Evolutionary conservation across 2,329 filamentous ascomycete genomes (phyloP), one percentile per base, ranked within the genome.

Genomic region (Hypocrella siamensis): DNA sequence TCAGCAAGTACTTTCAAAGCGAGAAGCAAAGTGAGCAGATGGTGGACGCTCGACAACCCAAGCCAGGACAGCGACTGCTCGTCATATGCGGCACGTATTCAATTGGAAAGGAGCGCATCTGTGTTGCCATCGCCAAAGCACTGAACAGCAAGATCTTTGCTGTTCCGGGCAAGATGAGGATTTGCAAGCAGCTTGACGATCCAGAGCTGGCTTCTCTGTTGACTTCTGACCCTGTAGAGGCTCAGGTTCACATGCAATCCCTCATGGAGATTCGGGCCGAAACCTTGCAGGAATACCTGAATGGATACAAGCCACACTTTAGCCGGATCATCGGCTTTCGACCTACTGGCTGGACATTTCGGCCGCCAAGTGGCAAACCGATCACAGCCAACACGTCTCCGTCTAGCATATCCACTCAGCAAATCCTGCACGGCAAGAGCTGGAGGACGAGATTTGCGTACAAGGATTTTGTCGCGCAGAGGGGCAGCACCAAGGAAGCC

Each of bases 191-290:
- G 40, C 69, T 98, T 1, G 85, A 85, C 48, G 88, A 96, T 48
- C 66, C 79, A 0, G 86, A 93, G 47, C 67, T 98, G 4, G 63
- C 75, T 17, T 66, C 70, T 0, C 68, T 84, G 4, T 68, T 98
- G 45, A 98, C 90, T 0, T 65, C 67, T 6, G 63, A 94, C 48
- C 85, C 90, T 0, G 60, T 69, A 16, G 81, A 83, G 44, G 90
- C 90, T 0, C 88, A 96, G 53, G 85, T 98, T 0, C 90, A 98
- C 56, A 94, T 98, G 86, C 92, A 93, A 44, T 85, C 81, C 45
- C 65, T 98, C 8, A 90, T 90, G 65, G 88, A 96, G 53, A 85
- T 98, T 42, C 77, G 85, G 17, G 76, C 85, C 21, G 86, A 94
- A 42, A 93, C 88, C 0, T 65, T 98, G 1, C 75, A 83, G 40